Percentiles rank a stretch among this genome's conserved stretches.
Conservation (phyloP, 2,329 filamentous ascomycete genomes). For the Teratosphaeria zuluensis region DNA sequence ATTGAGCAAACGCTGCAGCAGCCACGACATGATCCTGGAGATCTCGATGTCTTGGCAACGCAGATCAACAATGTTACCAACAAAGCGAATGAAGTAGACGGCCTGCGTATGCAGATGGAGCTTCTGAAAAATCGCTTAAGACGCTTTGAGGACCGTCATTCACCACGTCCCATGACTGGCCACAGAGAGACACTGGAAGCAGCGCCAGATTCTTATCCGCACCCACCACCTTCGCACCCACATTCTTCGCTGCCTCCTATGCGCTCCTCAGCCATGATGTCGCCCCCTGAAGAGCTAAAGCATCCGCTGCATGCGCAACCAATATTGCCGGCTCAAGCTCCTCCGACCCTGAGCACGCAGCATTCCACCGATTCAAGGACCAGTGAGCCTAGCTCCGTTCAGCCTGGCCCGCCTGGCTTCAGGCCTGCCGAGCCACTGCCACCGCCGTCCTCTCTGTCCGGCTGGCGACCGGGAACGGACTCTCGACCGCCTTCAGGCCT, state of each 20-base stretch:
- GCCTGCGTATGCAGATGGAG: conserved; percentile 37
- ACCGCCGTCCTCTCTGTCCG: conserved; percentile 16
- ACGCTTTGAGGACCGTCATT: conserved; percentile 19
- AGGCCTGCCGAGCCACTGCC: conserved; percentile 11
- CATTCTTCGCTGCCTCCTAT: conserved; percentile 19
- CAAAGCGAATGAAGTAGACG: conserved; percentile 38
- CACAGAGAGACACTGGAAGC: not conserved
- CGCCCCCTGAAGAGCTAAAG: conserved; percentile 7
- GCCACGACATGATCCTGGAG: conserved; percentile 20
- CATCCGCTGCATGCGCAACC: conserved; percentile 10
- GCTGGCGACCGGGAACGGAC: conserved; percentile 20
- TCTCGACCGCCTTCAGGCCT: conserved; percentile 9
- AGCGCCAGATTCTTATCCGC: conserved; percentile 2
- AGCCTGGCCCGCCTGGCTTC: conserved; percentile 4
- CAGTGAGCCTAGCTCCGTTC: conserved; percentile 3
- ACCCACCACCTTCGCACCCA: conserved; percentile 4
- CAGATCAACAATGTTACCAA: conserved; percentile 31
- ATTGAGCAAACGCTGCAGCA: conserved; percentile 3
- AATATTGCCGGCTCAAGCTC: not conserved
- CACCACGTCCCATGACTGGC: conserved; percentile 1
- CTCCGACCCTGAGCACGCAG: conserved; percentile 6
- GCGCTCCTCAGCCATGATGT: conserved; percentile 14
- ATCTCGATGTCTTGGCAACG: conserved; percentile 36
- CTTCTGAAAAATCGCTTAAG: conserved; percentile 39
- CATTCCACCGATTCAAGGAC: conserved; percentile 9